These are phyloP conservation scores for Candida maris DNA, from an alignment of 805 yeast genomes.

Conservation along the genomic window DNA sequence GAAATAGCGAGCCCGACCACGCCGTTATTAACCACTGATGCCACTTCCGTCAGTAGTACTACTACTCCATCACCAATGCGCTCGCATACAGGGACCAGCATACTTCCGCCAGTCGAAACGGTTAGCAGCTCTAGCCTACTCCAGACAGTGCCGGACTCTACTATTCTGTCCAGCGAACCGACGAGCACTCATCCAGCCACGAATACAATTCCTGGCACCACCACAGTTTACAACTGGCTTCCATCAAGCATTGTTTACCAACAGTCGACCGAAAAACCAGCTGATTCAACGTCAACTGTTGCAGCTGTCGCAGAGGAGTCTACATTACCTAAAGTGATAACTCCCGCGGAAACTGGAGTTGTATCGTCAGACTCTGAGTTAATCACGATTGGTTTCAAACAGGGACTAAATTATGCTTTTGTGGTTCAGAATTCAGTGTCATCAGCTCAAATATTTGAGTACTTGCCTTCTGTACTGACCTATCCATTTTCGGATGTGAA, in stretches of 20 bases:
- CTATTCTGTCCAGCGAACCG: too few relatives aligned
- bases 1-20: too few relatives aligned
- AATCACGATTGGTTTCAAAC: constrained; percentile 74
- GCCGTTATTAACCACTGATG: constrained; percentile 1
- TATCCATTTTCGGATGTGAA: constrained; percentile 48
- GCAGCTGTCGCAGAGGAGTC: constrained; percentile 38
- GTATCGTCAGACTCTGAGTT: constrained; percentile 48
- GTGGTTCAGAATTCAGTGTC: constrained; percentile 69
- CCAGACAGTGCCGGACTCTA: too few relatives aligned
- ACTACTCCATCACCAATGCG: too few relatives aligned
- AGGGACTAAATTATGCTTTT: constrained; percentile 78
- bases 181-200: constrained; percentile 2
- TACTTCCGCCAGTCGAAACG: constrained; percentile 1
- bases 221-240: constrained; percentile 35
- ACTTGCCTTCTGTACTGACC: constrained; percentile 69
- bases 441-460: constrained; percentile 82
- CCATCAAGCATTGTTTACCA: constrained; percentile 41
- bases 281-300: constrained; percentile 22
- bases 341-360: constrained; percentile 49
- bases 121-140: too few relatives aligned
- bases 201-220: constrained; percentile 1
- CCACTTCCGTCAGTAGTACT: constrained; percentile 1
- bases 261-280: constrained; percentile 26
- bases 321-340: constrained; percentile 72
- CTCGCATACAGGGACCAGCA: too few relatives aligned